phyloP scores from a whole-genome alignment of 306 rosid species.

The Echinosophora koreensis region DNA sequence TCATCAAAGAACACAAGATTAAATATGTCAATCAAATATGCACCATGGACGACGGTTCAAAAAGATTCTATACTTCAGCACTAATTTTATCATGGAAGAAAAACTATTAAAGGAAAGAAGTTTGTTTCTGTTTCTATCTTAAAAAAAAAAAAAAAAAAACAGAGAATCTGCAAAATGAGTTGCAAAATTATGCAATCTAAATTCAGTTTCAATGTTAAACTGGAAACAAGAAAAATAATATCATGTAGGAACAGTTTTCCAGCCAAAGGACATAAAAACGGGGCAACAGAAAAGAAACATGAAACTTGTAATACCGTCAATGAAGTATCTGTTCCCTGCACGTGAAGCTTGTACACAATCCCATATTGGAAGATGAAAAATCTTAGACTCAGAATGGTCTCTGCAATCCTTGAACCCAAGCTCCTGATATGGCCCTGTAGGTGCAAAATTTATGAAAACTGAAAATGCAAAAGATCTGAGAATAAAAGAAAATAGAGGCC shows the following conservation, averaged over 20 bases:
- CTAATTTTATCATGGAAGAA: background rate
- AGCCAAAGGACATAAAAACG: background rate
- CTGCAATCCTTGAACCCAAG: slow-evolving; percentile 77
- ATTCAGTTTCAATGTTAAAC: background rate
- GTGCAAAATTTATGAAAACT: slow-evolving; percentile 18
- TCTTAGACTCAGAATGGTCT: slow-evolving; percentile 86
- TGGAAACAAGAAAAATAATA: slow-evolving; percentile 13
- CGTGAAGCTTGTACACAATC: slow-evolving; percentile 80
- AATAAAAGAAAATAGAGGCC: background rate
- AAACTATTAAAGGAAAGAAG: background rate
- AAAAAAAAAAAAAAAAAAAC: background rate
- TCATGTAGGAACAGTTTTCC: background rate
- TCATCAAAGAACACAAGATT: background rate
- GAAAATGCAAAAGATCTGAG: background rate
- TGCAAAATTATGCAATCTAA: background rate
- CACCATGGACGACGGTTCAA: background rate
- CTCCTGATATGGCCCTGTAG: slow-evolving; percentile 85
- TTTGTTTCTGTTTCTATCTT: background rate
- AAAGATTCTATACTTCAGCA: background rate
- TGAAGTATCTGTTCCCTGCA: slow-evolving; percentile 72
- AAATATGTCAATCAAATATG: background rate
- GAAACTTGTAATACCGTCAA: slow-evolving; percentile 66
- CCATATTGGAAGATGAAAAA: slow-evolving; percentile 97
- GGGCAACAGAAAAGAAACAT: slow-evolving; percentile 15
- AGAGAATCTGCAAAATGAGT: background rate